Conservation (phyloP, 805 yeast species). For the Ogataea sp. region DNA sequence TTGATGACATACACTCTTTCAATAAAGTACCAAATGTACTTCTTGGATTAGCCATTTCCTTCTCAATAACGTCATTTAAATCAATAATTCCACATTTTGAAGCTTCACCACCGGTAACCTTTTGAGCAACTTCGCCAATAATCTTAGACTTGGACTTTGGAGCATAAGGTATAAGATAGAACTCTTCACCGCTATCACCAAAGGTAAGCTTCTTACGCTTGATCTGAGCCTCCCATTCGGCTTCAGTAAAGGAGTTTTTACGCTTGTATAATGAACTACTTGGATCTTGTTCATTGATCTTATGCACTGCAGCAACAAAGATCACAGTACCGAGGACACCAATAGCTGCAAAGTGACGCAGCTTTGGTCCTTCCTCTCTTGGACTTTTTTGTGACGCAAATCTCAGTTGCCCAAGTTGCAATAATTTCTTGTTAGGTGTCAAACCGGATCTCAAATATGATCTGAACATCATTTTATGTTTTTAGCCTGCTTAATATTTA, state of each 20-base stretch:
- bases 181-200: conserved; percentile 13
- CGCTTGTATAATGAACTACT: conserved; percentile 19
- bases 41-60: conserved; percentile 33
- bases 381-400: too few species aligned
- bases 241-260: conserved; percentile 36
- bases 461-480: too few species aligned
- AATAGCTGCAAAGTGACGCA: conserved; percentile 31
- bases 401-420: too few species aligned
- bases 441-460: too few species aligned
- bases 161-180: conserved; percentile 23
- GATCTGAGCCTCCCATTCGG: conserved; percentile 32
- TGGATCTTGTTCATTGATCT: conserved; percentile 24
- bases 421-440: too few species aligned
- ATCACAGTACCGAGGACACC: conserved; percentile 38
- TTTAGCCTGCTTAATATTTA: too few species aligned
- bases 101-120: too few species aligned
- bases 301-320: conserved; percentile 23
- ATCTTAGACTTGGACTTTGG: conserved; percentile 4
- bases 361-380: conserved; percentile 27
- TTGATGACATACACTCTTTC: conserved; percentile 28
- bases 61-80: conserved; percentile 38
- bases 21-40: conserved; percentile 46
- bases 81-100: too few species aligned
- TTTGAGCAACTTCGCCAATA: too few species aligned
- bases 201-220: conserved; percentile 23